These are phyloP conservation scores for Cornus florida DNA, from an alignment of 148 eudicot genomes.

Conservation along the genomic window DNA sequence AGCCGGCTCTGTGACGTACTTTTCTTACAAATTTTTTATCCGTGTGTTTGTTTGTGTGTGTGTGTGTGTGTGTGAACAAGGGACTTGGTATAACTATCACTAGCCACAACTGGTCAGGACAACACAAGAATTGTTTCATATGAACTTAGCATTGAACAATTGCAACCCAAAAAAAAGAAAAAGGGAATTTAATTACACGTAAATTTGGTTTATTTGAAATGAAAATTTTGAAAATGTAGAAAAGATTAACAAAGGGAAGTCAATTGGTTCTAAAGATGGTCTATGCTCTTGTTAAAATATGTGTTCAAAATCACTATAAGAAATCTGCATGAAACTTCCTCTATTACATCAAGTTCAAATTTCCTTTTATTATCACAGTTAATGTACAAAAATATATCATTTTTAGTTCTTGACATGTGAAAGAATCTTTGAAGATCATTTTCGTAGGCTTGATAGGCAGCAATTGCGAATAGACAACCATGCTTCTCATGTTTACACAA, in stretches of 20 bases:
- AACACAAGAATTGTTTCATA: background rate
- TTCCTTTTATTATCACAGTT: background rate
- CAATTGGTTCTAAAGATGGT: no score
- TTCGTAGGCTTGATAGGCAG: background rate
- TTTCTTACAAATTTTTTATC: background rate
- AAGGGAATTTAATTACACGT: no score
- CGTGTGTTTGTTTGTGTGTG: background rate
- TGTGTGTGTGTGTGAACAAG: background rate
- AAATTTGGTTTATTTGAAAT: no score
- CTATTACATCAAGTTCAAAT: background rate
- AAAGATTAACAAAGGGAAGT: no score
- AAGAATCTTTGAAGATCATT: background rate
- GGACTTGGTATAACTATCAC: background rate
- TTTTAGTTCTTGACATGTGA: background rate
- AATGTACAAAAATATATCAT: no score
- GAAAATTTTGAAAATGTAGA: background rate
- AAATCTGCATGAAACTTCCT: background rate
- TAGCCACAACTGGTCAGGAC: background rate
- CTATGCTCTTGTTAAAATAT: background rate
- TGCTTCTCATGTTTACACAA: background rate
- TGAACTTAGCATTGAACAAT: background rate
- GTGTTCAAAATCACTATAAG: no score
- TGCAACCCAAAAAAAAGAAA: no score
- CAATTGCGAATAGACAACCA: background rate
- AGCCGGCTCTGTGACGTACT: background rate